phyloP scores from a whole-genome alignment of 2,329 filamentous ascomycete genomes.

The Aureobasidium lini region DNA sequence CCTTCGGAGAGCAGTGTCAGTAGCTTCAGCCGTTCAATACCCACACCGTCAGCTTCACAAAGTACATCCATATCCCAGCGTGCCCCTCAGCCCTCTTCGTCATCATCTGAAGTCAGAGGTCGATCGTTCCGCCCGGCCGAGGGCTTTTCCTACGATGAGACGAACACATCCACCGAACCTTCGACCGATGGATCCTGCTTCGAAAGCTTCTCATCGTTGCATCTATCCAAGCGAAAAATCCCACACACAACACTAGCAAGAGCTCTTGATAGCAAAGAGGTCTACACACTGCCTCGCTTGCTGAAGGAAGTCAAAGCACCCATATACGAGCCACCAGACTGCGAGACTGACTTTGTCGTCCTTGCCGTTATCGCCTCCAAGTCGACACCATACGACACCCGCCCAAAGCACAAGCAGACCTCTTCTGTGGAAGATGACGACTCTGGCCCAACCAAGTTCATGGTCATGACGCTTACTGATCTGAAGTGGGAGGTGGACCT shows the following conservation, averaged over 20 bases:
- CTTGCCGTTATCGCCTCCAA: slow-evolving; percentile 84
- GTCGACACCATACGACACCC: slow-evolving; percentile 65
- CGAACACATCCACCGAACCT: slow-evolving; percentile 10
- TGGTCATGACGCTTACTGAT: slow-evolving; percentile 83
- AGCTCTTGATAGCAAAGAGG: slow-evolving; percentile 68
- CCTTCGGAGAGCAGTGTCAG: background rate
- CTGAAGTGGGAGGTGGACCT: slow-evolving; percentile 85
- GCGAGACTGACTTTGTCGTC: slow-evolving; percentile 83
- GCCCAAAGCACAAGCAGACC: slow-evolving; percentile 38
- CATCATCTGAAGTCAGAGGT: background rate
- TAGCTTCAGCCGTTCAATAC: slow-evolving; percentile 1
- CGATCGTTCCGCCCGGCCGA: background rate
- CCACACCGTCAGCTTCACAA: background rate
- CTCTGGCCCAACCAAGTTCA: slow-evolving; percentile 64
- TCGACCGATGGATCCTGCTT: slow-evolving; percentile 48
- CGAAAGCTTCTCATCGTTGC: slow-evolving; percentile 78
- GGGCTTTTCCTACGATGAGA: background rate
- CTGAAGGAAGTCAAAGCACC: slow-evolving; percentile 75
- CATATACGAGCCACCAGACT: slow-evolving; percentile 68
- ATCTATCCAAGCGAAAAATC: slow-evolving; percentile 74
- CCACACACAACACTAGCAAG: slow-evolving; percentile 74
- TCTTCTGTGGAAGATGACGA: slow-evolving; percentile 35
- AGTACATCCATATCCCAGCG: background rate
- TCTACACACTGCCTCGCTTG: slow-evolving; percentile 71
- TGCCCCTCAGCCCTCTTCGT: background rate